Base-by-base conservation (phyloP, 2,329 filamentous ascomycete species). In the Myriosclerotinia scirpicola region DNA sequence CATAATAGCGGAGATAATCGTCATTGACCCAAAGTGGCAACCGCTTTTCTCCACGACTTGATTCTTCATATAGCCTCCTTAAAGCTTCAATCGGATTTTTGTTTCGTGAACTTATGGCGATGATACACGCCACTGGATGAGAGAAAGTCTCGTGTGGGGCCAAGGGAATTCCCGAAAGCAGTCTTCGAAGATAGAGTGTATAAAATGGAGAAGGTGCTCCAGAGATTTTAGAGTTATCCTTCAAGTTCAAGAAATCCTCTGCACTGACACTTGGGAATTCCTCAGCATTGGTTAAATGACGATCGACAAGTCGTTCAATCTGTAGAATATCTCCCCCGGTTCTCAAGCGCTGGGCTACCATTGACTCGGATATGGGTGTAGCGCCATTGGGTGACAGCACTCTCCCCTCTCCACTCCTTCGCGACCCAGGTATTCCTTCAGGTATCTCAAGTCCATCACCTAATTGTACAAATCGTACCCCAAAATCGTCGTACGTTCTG, bases 1-100 rank as follows among this genome's bases (percentile, higher is more conserved):
- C 91, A 78, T 99, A 99, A 78, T 99, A 99, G 70, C 95, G 87
- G 70, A 99, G 81, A 77, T 95, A 99, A 69, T 98, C 93, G 40
- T 90, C 89, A 75, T 96, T 89, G 0, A 97, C 90, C 90, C 94
- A 99, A 26, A 85, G 82, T 0, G 94, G 94, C 65, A 96, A 79
- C 65, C 85, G 85, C 71, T 85, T 85, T 50, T 89, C 86, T 14
- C 92, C 93, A 67, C 88, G 86, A 70, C 87, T 93, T n/a, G 92
- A 95, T 71, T 92, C 90, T 59, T 86, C 85, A 77, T 98, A 99
- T 5, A 99, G 81, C 71, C 87, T 88, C 65, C 93, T 84, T 54
- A 99, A 82, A 66, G 95, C 90, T 76, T 97, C 93, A 70, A 98
- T 93, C 0, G 96, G 94, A 20, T 87, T 82, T 40, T 86, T 81